phyloP scores from a whole-genome alignment of 2,329 filamentous ascomycete genomes.

The Onygenales sp. region DNA sequence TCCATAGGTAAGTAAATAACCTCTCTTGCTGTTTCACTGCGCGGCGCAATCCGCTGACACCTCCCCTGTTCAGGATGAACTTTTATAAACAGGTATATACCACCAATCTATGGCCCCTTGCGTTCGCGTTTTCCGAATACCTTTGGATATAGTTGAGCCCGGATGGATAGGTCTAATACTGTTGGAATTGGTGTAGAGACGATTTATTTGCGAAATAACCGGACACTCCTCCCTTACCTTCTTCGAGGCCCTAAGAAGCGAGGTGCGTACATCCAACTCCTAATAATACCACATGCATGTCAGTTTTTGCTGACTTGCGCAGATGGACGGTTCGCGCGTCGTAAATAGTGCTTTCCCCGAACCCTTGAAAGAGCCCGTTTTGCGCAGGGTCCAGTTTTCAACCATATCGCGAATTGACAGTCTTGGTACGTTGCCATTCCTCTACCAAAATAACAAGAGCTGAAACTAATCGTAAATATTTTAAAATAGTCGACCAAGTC shows the following conservation, averaged over 20 bases:
- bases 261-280: constrained; percentile 50
- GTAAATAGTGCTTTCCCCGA: constrained; percentile 90
- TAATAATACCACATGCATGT: constrained; percentile 2
- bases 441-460: not conserved
- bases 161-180: not conserved
- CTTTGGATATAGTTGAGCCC: not conserved
- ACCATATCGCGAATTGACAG: constrained; percentile 83
- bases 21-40: too few relatives aligned
- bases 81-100: constrained; percentile 74
- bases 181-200: constrained; percentile 44
- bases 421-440: constrained; percentile 40
- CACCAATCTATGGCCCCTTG: not conserved
- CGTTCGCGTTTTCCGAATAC: not conserved
- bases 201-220: constrained; percentile 93
- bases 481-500: constrained; percentile 37
- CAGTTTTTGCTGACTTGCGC: constrained; percentile 19
- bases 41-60: constrained; percentile 16
- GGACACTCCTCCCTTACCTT: constrained; percentile 86
- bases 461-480: not conserved
- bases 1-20: constrained; percentile 57
- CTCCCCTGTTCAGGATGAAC: constrained; percentile 56
- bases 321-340: constrained; percentile 73
- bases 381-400: constrained; percentile 86
- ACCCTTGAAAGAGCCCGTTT: constrained; percentile 77
- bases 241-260: constrained; percentile 84